Evolutionary conservation across 108 stramenopile genomes (phyloP).

Genomic region (Conticribra weissflogii): DNA sequence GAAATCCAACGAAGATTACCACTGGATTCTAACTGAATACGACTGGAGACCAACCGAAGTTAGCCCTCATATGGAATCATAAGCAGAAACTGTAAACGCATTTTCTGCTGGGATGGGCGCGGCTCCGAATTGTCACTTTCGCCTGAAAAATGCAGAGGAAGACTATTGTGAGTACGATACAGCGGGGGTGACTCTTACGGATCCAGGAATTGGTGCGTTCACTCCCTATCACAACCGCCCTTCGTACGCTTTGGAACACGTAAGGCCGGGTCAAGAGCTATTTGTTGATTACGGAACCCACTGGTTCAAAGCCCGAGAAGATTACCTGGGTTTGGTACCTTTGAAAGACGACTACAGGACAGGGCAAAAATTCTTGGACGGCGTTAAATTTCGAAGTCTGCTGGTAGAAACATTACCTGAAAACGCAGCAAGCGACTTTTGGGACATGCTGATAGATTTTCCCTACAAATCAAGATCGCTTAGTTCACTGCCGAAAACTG

Average conservation of each 20-base stretch:
- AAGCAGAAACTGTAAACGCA: constrained; percentile 18
- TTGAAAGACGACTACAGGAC: constrained; percentile 31
- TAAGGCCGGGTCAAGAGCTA: constrained; percentile 67
- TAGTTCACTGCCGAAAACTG: constrained; percentile 38
- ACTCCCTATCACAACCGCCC: constrained; percentile 60
- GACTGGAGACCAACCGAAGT: constrained; percentile 45
- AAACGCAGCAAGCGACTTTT: constrained; percentile 8
- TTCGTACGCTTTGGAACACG: constrained; percentile 15
- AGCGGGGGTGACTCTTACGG: constrained; percentile 20
- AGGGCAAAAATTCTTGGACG: constrained; percentile 44
- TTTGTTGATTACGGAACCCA: constrained; percentile 69
- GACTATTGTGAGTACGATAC: constrained; percentile 13
- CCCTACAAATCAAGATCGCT: constrained; percentile 30
- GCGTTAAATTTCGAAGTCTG: constrained; percentile 15
- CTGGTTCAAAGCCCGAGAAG: constrained; percentile 56
- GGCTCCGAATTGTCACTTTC: constrained; percentile 36
- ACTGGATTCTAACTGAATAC: constrained; percentile 55
- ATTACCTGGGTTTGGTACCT: constrained; percentile 45
- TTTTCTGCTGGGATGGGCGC: constrained; percentile 22
- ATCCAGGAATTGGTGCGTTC: constrained; percentile 74
- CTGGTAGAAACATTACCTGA: background rate
- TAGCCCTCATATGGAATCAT: constrained; percentile 13
- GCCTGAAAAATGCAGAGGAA: constrained; percentile 26
- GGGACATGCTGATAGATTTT: constrained; percentile 13
- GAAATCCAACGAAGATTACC: constrained; percentile 14